Evolutionary conservation across 345 rosid genomes (phyloP), one percentile per base, ranked within the genome.

Genomic region (Barbarea vulgaris): DNA sequence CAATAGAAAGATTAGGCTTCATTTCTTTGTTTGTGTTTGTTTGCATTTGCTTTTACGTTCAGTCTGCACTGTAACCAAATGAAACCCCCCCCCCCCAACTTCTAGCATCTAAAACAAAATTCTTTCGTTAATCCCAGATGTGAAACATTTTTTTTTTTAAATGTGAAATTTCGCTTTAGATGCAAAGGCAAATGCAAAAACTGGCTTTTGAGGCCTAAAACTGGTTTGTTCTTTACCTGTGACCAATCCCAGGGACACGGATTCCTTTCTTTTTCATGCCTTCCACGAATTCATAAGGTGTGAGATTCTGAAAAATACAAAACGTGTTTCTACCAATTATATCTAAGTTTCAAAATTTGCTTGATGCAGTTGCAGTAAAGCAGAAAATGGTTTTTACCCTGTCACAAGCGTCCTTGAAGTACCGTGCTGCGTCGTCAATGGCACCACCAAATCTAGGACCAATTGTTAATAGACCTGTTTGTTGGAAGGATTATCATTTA

Each of bases 381-480:
- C 36, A 11, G 42, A 24, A 8, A 44, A 44, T 8, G 28, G 14
- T 6, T 46, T 81, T 81, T 85, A 90, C 97, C 84, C 83, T 87
- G 75, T 92, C 96, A 62, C 86, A 91, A 74, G 96, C 99, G 84
- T 94, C 99, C 84, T 94, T 92, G 71, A 94, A 94, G 85, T 89
- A 94, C 73, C 97, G 88, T 65, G 99, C 97, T 64, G 96, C 97
- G 67, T 95, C 99, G 73, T 95, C 97, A 81, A 95, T 87, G 60
- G 99, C 99, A 77, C 97, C 97, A 79, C 97, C 99, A 75, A 95
- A 95, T 82, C 97, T 87, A 4, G 97, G 99, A 70, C 99, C 99
- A 68, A 95, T 92, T 13, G 97, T 95, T 42, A 95, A 84, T 84
- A 95, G 84, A 79, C 99, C 98, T 91, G 88, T 79, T 64, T 62